Evolutionary conservation across 805 yeast genomes (phyloP).

Genomic region (Trichomonascus vanleenenianus): DNA sequence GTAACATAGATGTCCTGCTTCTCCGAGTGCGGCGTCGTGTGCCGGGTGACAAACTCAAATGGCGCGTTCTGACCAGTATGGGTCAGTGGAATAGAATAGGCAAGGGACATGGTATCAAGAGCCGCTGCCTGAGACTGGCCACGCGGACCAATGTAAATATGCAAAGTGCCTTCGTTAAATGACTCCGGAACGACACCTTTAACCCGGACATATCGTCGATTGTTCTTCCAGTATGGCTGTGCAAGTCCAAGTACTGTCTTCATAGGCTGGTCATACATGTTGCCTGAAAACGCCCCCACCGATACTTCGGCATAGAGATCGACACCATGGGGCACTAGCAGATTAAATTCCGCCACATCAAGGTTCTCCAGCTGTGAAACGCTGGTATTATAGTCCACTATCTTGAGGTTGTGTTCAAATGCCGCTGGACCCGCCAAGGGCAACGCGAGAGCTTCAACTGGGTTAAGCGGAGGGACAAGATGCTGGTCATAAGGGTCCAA

Average conservation of each 20-base stretch:
- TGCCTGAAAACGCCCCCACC: slow-evolving; percentile 10
- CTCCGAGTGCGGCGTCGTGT: slow-evolving; percentile 62
- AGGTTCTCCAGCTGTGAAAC: slow-evolving; percentile 62
- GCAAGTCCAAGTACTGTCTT: slow-evolving; percentile 50
- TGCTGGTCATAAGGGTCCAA: slow-evolving; percentile 73
- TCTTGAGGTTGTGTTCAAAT: slow-evolving; percentile 47
- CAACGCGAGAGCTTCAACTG: slow-evolving; percentile 64
- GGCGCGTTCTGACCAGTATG: slow-evolving; percentile 61
- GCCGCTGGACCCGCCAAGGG: slow-evolving; percentile 87
- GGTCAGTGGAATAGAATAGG: slow-evolving; percentile 59
- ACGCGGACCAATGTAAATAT: slow-evolving; percentile 62
- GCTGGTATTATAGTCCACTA: slow-evolving; percentile 69
- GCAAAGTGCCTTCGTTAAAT: slow-evolving; percentile 62
- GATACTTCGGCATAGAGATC: slow-evolving; percentile 50
- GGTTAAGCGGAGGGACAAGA: slow-evolving; percentile 75
- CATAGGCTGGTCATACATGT: slow-evolving; percentile 31
- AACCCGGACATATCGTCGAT: slow-evolving; percentile 59
- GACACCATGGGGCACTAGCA: slow-evolving; percentile 61
- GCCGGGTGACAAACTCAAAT: slow-evolving; percentile 61
- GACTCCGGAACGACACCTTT: slow-evolving; percentile 74
- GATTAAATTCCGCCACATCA: slow-evolving; percentile 72
- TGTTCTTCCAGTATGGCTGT: slow-evolving; percentile 69
- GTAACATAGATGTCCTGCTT: slow-evolving; percentile 71
- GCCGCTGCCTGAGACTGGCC: slow-evolving; percentile 28
- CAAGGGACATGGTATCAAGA: background rate